These are phyloP conservation scores for Pelargonium myrrhifolium DNA, from an alignment of 441 rosid species.

Conservation along the genomic window DNA sequence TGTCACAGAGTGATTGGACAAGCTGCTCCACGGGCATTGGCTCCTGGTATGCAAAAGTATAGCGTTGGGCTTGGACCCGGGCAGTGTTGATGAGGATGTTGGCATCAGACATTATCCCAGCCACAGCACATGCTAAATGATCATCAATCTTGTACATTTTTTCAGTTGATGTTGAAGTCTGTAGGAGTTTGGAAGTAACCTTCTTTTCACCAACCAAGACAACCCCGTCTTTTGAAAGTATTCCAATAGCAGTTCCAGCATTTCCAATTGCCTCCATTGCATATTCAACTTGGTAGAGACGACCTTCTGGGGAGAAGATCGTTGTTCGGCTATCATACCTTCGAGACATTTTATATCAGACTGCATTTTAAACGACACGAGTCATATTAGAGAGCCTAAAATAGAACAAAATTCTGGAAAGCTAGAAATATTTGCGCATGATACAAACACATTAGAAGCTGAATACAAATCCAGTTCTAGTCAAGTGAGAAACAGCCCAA, in stretches of 20 bases:
- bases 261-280: conserved; percentile 98
- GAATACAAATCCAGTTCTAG: not conserved
- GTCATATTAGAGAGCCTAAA: not conserved
- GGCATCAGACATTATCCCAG: conserved; percentile 97
- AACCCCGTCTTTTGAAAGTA: conserved; percentile 78
- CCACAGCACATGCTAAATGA: conserved; percentile 88
- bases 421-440: not conserved
- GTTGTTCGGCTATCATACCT: conserved; percentile 97
- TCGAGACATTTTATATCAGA: conserved; percentile 51
- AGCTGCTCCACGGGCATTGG: conserved; percentile 97
- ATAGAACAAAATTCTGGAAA: not conserved
- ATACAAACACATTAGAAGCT: not conserved
- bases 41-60: conserved; percentile 82
- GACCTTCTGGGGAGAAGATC: conserved; percentile 97
- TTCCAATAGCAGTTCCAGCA: conserved; percentile 84
- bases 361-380: not conserved
- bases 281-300: conserved; percentile 92
- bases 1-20: conserved; percentile 89
- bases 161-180: conserved; percentile 78
- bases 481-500: not conserved
- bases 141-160: conserved; percentile 97
- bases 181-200: conserved; percentile 89
- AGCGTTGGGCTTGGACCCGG: conserved; percentile 86
- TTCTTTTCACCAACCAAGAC: conserved; percentile 89
- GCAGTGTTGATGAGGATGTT: conserved; percentile 91